Evolutionary conservation across 2,329 filamentous ascomycete species (phyloP), one percentile per base, ranked within the genome.

Genomic region (Colletotrichum lentis): DNA sequence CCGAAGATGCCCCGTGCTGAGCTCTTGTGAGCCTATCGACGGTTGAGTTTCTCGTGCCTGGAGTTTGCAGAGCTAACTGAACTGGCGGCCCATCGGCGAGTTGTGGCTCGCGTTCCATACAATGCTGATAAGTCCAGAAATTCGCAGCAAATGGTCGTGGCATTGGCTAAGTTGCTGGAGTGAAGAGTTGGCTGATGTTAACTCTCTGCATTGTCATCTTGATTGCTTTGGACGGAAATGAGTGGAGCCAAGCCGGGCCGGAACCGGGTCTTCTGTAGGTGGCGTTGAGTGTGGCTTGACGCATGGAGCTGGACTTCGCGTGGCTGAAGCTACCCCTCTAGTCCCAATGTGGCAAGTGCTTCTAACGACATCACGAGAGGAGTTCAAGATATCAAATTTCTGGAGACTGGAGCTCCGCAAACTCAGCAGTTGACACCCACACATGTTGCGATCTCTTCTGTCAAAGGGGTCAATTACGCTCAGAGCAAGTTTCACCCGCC

Each of bases 361-460:
- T 62, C 52, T 56, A 67, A 61, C 66, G 50, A 65, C 66, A 68
- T 61, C 66, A 66, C 62, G 37, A 61, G 56, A 68, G 61, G 54
- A 61, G 61, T 66, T 56, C 54, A 50, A 56, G 47, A 55, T 55
- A 68, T 55, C 65, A 46, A 60, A 64, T 39, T 52, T 64, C 56
- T 65, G 66, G 49, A 67, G 64, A 62, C 53, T 20, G 14, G 56
- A 50, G 66, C 62, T 65, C 55, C 56, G 62, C 66, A 60, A 52
- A 53, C 22, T 61, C 49, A 41, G 46, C 35, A 55, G 18, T 31
- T n/a, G 27, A 27, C 27, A 27, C 27, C 27, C 27, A 44, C 22
- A 60, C 62, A 71, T 71, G 69, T 71, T 63, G 69, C 67, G 59
- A 37, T 64, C 67, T 41, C 50, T 71, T 6, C 20, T 70, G 18